These are phyloP conservation scores for Protea cynaroides DNA, from an alignment of 164 flowering plant species.

Conservation along the genomic window DNA sequence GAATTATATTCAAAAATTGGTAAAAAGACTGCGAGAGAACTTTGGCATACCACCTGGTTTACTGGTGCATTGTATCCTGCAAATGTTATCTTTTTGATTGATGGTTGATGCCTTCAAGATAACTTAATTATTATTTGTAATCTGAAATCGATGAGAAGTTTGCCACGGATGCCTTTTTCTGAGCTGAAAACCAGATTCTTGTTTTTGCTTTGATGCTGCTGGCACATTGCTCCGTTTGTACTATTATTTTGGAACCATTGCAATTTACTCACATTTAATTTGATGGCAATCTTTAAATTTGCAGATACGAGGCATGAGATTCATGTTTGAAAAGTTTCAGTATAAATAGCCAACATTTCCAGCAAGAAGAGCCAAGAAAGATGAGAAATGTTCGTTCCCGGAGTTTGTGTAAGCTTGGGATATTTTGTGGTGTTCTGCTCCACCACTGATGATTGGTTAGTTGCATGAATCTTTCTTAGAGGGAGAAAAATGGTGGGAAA, in stretches of 20 bases:
- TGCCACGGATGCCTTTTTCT: not conserved
- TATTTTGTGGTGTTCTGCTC: not conserved
- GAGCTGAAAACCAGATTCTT: not conserved
- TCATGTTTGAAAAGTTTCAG: not conserved
- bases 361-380: not conserved
- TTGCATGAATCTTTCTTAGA: no score
- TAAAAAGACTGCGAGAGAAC: no score
- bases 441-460: no score
- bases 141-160: not conserved
- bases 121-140: no score
- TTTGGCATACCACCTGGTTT: not conserved
- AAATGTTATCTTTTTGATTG: no score
- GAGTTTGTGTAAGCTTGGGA: not conserved
- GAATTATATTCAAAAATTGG: no score
- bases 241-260: not conserved
- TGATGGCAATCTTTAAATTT: not conserved
- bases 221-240: not conserved
- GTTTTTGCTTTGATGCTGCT: not conserved
- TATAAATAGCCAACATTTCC: not conserved
- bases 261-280: not conserved
- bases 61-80: not conserved
- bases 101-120: not conserved
- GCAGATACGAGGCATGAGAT: not conserved
- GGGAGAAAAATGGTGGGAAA: no score
- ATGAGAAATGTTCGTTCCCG: not conserved